A percentile compares a stretch with the other conserved stretches of the same genome.
These are phyloP conservation scores for Calamus simplicifolius DNA, from an alignment of 176 grass and related monocot species.

Conservation along the genomic window DNA sequence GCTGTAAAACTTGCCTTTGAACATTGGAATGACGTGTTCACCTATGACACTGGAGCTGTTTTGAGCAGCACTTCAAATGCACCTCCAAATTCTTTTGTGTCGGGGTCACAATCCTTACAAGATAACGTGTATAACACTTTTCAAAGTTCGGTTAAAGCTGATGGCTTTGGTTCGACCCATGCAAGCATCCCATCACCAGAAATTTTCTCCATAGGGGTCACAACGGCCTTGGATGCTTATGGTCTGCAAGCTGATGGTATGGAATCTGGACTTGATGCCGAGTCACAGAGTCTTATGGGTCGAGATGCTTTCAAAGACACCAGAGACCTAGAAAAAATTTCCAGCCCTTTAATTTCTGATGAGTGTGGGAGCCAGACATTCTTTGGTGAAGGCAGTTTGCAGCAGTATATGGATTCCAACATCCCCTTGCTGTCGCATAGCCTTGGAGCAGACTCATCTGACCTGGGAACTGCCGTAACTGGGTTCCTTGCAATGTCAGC, in stretches of 20 bases:
- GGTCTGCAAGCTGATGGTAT: slow-evolving; percentile 10
- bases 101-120: slow-evolving; percentile 24
- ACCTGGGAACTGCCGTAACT: slow-evolving; percentile 48
- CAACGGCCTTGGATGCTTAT: slow-evolving; percentile 21
- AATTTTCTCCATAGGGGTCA: slow-evolving; percentile 45
- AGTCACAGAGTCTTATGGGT: slow-evolving; percentile 10
- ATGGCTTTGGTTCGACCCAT: slow-evolving; percentile 40
- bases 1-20: slow-evolving; percentile 63
- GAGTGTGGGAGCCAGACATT: slow-evolving; percentile 34
- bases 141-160: slow-evolving; percentile 20
- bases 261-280: slow-evolving; percentile 28
- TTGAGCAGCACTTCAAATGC: neutral
- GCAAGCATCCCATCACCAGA: slow-evolving; percentile 41
- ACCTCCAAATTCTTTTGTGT: slow-evolving; percentile 16
- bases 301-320: slow-evolving; percentile 12
- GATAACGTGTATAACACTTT: slow-evolving; percentile 40
- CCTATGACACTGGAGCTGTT: slow-evolving; percentile 41
- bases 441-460: slow-evolving; percentile 18
- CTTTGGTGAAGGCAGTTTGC: slow-evolving; percentile 26
- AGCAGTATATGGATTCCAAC: slow-evolving; percentile 29
- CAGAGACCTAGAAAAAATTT: slow-evolving; percentile 32
- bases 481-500: slow-evolving; percentile 33
- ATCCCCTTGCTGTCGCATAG: slow-evolving; percentile 27
- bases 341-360: slow-evolving; percentile 43
- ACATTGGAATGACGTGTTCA: slow-evolving; percentile 51